Percentiles rank a stretch among this genome's conserved stretches.
Evolutionary conservation across 2,329 filamentous ascomycete genomes (phyloP).

Genomic region (Xylariaceae sp.): DNA sequence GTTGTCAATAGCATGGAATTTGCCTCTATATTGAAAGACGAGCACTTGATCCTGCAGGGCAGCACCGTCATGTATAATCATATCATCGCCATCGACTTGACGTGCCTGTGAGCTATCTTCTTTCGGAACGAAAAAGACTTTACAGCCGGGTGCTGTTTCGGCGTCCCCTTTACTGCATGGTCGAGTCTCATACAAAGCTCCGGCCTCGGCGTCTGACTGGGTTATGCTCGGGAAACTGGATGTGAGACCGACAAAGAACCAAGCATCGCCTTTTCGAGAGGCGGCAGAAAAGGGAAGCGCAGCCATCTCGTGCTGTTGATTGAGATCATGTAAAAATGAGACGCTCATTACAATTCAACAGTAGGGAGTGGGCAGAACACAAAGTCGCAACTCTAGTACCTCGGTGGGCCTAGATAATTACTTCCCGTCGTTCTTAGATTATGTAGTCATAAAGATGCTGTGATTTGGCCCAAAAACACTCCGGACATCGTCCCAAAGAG

Average conservation of each 20-base stretch:
- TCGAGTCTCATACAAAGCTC: slow-evolving; percentile 36
- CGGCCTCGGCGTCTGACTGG: slow-evolving; percentile 35
- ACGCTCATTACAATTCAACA: too few relatives aligned
- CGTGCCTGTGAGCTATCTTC: slow-evolving; percentile 34
- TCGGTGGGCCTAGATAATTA: too few relatives aligned
- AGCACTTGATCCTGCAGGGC: slow-evolving; percentile 57
- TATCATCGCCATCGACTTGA: slow-evolving; percentile 34
- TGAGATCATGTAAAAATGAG: too few relatives aligned
- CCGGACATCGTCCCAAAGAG: too few relatives aligned
- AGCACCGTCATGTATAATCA: slow-evolving; percentile 24
- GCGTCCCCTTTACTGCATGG: slow-evolving; percentile 36
- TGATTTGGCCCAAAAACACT: too few relatives aligned
- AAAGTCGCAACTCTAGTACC: too few relatives aligned
- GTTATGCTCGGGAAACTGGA: slow-evolving; percentile 53
- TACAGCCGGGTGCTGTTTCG: slow-evolving; percentile 50
- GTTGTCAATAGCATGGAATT: slow-evolving; percentile 65
- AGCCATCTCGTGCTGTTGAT: slow-evolving; percentile 12
- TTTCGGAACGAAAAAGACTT: slow-evolving; percentile 50
- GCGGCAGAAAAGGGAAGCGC: slow-evolving; percentile 15
- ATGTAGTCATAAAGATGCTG: too few relatives aligned
- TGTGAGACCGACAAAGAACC: slow-evolving; percentile 52
- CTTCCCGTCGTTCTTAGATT: too few relatives aligned
- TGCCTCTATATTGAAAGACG: slow-evolving; percentile 60
- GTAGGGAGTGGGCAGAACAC: too few relatives aligned
- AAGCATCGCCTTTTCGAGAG: slow-evolving; percentile 32